Percentiles rank a stretch among this genome's conserved stretches.
Evolutionary conservation across 2,329 filamentous ascomycete genomes (phyloP).

Genomic region (Cercospora brassicicola): DNA sequence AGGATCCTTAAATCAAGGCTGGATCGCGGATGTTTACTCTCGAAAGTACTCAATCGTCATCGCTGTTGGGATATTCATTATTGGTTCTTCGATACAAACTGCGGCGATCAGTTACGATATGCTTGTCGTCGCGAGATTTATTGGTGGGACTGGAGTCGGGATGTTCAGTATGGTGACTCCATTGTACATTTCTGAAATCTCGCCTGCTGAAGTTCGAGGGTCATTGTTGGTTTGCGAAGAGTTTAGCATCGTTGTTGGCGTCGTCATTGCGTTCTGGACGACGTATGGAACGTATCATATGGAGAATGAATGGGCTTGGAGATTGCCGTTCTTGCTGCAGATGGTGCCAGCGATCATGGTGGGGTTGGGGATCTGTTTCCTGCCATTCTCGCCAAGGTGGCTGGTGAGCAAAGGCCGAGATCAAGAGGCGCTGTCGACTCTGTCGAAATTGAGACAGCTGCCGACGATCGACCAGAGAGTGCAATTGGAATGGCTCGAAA

Average conservation of each 20-base stretch:
- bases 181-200: slow-evolving; percentile 79
- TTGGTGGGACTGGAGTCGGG: slow-evolving; percentile 39
- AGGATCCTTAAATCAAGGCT: slow-evolving; percentile 36
- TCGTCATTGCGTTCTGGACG: slow-evolving; percentile 56
- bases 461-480: slow-evolving; percentile 53
- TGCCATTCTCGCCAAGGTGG: slow-evolving; percentile 42
- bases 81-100: slow-evolving; percentile 48
- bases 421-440: slow-evolving; percentile 34
- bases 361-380: slow-evolving; percentile 37
- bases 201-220: slow-evolving; percentile 56
- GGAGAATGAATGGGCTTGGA: slow-evolving; percentile 49
- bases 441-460: slow-evolving; percentile 41
- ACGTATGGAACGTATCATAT: slow-evolving; percentile 56
- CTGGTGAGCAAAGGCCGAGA: slow-evolving; percentile 36
- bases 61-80: slow-evolving; percentile 45
- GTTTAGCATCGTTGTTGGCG: slow-evolving; percentile 50
- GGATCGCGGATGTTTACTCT: slow-evolving; percentile 46
- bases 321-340: slow-evolving; percentile 52
- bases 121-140: slow-evolving; percentile 36
- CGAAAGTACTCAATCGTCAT: slow-evolving; percentile 47
- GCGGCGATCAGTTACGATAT: slow-evolving; percentile 35
- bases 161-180: slow-evolving; percentile 39
- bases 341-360: slow-evolving; percentile 41
- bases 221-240: slow-evolving; percentile 51
- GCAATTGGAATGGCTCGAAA: slow-evolving; percentile 54